phyloP scores from a whole-genome alignment of 1,139 yeast species.

The Protomyces macrosporus region DNA sequence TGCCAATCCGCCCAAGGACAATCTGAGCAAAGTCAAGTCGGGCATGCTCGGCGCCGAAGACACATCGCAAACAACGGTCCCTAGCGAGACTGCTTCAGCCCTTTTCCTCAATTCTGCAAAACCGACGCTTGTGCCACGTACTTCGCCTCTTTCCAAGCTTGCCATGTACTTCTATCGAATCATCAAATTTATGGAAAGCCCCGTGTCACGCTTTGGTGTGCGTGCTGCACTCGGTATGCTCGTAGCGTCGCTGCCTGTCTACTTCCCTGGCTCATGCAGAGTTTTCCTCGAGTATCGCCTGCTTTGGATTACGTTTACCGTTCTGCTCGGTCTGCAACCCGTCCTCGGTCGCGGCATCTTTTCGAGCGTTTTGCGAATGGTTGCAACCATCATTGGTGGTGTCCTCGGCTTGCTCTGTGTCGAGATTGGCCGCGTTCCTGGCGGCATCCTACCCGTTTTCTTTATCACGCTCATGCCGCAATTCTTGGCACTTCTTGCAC shows the following conservation, averaged over 20 bases:
- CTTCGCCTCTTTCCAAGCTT: not conserved
- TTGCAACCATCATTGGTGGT: slow-evolving; percentile 22
- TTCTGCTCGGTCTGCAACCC: slow-evolving; percentile 19
- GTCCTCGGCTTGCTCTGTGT: slow-evolving; percentile 15
- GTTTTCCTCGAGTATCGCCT: slow-evolving; percentile 14
- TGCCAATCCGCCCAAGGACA: not conserved
- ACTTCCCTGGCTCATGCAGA: slow-evolving; percentile 6
- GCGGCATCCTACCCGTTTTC: slow-evolving; percentile 12
- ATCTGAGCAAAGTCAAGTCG: not conserved
- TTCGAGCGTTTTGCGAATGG: slow-evolving; percentile 5
- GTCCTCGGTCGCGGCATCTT: slow-evolving; percentile 17
- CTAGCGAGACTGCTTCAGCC: not conserved
- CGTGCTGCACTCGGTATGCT: slow-evolving; percentile 24
- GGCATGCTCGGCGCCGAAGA: slow-evolving; percentile 6
- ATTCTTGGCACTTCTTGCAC: not conserved
- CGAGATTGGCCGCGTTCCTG: slow-evolving; percentile 20
- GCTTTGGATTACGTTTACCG: slow-evolving; percentile 21
- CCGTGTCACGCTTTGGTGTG: slow-evolving; percentile 8
- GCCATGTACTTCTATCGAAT: slow-evolving; percentile 1
- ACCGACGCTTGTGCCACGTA: slow-evolving; percentile 1
- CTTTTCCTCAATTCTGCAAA: slow-evolving; percentile 3
- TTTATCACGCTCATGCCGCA: slow-evolving; percentile 6
- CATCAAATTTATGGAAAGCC: slow-evolving; percentile 7
- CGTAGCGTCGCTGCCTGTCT: slow-evolving; percentile 16
- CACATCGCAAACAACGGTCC: not conserved